Percentiles rank a stretch among this genome's conserved stretches.
phyloP scores from a whole-genome alignment of 352 stramenopile species.

The Globisporangium yorkense region DNA sequence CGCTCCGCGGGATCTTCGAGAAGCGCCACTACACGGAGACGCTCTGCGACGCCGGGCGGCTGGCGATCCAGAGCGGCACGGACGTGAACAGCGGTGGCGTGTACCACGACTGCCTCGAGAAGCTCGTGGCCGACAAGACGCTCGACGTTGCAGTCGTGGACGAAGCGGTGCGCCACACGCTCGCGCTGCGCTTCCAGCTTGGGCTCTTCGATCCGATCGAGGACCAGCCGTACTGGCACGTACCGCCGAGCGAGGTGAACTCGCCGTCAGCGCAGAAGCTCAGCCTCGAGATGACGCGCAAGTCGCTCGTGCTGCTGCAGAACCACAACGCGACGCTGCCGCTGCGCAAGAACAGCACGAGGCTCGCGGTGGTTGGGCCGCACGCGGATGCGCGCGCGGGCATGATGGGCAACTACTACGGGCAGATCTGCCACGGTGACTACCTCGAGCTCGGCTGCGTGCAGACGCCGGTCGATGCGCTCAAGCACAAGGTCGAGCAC shows the following conservation, averaged over 20 bases:
- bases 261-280: constrained; percentile 52
- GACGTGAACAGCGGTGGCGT: constrained; percentile 88
- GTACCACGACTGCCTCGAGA: constrained; percentile 67
- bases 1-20: constrained; percentile 81
- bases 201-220: constrained; percentile 89
- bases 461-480: constrained; percentile 64
- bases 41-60: constrained; percentile 48
- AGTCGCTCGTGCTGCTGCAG: constrained; percentile 92
- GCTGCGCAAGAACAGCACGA: constrained; percentile 32
- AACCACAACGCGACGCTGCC: constrained; percentile 80
- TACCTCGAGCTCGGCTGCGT: constrained; percentile 63
- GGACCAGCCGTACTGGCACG: constrained; percentile 75
- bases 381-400: constrained; percentile 52
- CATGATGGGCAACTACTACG: constrained; percentile 85
- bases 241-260: constrained; percentile 65
- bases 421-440: constrained; percentile 76
- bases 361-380: constrained; percentile 77
- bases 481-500: constrained; percentile 33
- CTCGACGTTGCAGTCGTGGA: constrained; percentile 46
- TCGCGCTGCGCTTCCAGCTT: constrained; percentile 88
- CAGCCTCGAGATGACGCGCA: constrained; percentile 65
- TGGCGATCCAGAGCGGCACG: constrained; percentile 68
- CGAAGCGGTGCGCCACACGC: constrained; percentile 53
- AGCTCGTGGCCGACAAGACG: constrained; percentile 43
- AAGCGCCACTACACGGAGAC: constrained; percentile 74